phyloP scores from a whole-genome alignment of 2,329 filamentous ascomycete genomes.

The Chaetomiaceae sp. region DNA sequence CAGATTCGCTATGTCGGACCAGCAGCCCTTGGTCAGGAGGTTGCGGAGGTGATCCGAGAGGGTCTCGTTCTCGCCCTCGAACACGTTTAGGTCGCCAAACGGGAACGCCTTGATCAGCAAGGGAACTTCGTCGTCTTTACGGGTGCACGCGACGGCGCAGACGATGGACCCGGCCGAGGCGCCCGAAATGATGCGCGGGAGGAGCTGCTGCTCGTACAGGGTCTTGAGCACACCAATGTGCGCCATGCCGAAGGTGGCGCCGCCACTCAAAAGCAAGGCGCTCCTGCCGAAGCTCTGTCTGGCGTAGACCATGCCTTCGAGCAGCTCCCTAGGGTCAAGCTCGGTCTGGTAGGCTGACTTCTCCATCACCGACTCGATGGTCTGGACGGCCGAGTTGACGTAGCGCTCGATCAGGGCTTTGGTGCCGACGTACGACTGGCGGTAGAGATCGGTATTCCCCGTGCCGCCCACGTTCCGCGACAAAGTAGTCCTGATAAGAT shows the following conservation, averaged over 20 bases:
- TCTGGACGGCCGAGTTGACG: slow-evolving; percentile 71
- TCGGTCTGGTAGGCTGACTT: slow-evolving; percentile 49
- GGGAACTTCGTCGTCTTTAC: slow-evolving; percentile 74
- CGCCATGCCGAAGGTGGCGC: slow-evolving; percentile 87
- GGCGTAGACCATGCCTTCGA: slow-evolving; percentile 67
- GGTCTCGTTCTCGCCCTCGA: slow-evolving; percentile 60
- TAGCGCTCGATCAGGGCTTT: slow-evolving; percentile 85
- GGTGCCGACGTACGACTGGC: slow-evolving; percentile 78
- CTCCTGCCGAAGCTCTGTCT: slow-evolving; percentile 82
- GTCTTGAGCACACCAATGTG: slow-evolving; percentile 85
- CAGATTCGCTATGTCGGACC: slow-evolving; percentile 81
- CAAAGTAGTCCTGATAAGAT: slow-evolving; percentile 73
- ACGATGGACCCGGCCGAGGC: slow-evolving; percentile 87
- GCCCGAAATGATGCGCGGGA: slow-evolving; percentile 83
- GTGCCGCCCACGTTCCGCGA: slow-evolving; percentile 81
- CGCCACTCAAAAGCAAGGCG: slow-evolving; percentile 76
- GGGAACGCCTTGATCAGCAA: slow-evolving; percentile 65
- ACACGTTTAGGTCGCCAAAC: slow-evolving; percentile 75
- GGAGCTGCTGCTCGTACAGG: slow-evolving; percentile 66
- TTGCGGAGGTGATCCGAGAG: slow-evolving; percentile 65
- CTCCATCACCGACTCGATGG: slow-evolving; percentile 68
- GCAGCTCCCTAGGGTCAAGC: slow-evolving; percentile 53
- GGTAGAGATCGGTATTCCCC: slow-evolving; percentile 77
- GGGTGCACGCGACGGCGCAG: slow-evolving; percentile 71
- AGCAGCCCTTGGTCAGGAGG: slow-evolving; percentile 73